These are phyloP conservation scores for Aaosphaeria pasadenensis DNA, from an alignment of 2,329 filamentous ascomycete genomes.

Conservation along the genomic window DNA sequence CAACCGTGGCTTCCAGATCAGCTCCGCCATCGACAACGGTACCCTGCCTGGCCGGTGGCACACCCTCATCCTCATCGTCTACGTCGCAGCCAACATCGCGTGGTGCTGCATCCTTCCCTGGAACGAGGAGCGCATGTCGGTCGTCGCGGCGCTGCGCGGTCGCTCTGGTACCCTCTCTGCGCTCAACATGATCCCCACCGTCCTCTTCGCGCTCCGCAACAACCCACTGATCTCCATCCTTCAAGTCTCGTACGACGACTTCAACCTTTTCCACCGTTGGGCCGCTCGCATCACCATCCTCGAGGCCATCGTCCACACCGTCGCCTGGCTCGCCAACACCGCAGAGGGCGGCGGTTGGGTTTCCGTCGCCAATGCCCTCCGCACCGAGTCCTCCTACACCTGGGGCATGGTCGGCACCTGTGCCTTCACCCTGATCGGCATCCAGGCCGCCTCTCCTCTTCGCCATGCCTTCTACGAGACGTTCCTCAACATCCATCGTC, in stretches of 20 bases:
- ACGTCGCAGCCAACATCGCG: slow-evolving; percentile 69
- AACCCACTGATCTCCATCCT: slow-evolving; percentile 83
- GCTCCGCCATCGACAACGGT: slow-evolving; percentile 66
- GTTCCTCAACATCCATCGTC: slow-evolving; percentile 83
- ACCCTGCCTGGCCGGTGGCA: slow-evolving; percentile 80
- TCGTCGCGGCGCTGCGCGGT: slow-evolving; percentile 80
- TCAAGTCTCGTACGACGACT: slow-evolving; percentile 91
- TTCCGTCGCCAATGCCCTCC: slow-evolving; percentile 55
- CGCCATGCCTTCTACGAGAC: slow-evolving; percentile 97
- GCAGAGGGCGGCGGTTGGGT: slow-evolving; percentile 58
- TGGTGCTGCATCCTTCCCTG: slow-evolving; percentile 72
- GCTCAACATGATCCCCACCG: slow-evolving; percentile 87
- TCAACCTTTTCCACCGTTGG: slow-evolving; percentile 87
- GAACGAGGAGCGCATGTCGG: slow-evolving; percentile 43
- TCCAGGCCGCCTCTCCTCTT: slow-evolving; percentile 73
- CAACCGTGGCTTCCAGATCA: slow-evolving; percentile 70
- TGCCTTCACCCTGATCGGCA: slow-evolving; percentile 62
- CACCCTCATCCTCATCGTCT: slow-evolving; percentile 63
- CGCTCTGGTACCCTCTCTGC: slow-evolving; percentile 79
- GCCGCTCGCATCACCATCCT: slow-evolving; percentile 70
- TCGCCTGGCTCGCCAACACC: slow-evolving; percentile 70
- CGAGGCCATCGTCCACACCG: slow-evolving; percentile 67
- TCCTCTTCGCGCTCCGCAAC: slow-evolving; percentile 87
- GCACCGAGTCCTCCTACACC: slow-evolving; percentile 60
- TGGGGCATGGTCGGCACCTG: slow-evolving; percentile 60